phyloP scores from a whole-genome alignment of 108 stramenopile species.

The Cafeteria roenbergensis region DNA sequence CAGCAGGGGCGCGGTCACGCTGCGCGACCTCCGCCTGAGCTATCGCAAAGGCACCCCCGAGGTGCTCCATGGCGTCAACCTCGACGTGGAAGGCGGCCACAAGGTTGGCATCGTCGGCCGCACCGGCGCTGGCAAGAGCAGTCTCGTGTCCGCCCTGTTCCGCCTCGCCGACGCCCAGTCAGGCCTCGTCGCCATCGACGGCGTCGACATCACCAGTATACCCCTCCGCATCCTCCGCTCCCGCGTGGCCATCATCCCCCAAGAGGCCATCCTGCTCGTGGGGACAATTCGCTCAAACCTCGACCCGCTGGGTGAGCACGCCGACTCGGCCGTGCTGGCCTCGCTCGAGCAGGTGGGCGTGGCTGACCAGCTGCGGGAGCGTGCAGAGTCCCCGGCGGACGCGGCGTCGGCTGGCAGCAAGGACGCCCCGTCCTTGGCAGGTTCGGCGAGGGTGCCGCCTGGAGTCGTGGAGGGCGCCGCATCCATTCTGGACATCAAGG shows the following conservation, averaged over 20 bases:
- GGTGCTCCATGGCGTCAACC: constrained; percentile 9
- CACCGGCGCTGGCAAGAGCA: constrained; percentile 17
- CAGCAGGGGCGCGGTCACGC: constrained; percentile 18
- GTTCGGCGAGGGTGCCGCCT: too few relatives aligned
- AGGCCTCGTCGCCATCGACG: constrained; percentile 18
- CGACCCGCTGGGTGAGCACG: constrained; percentile 24
- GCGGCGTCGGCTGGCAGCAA: not conserved
- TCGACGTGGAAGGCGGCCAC: constrained; percentile 3
- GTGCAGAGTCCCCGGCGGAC: too few relatives aligned
- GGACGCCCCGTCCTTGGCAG: not conserved
- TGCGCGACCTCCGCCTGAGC: constrained; percentile 18
- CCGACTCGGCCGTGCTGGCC: constrained; percentile 17
- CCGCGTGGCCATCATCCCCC: constrained; percentile 16
- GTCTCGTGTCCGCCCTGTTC: not conserved
- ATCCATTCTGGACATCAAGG: constrained; percentile 18
- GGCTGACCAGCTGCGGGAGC: not conserved
- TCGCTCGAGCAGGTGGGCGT: constrained; percentile 16
- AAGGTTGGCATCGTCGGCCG: constrained; percentile 10
- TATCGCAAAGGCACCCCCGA: constrained; percentile 8
- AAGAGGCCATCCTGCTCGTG: constrained; percentile 16
- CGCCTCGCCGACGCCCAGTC: not conserved
- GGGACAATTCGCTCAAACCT: constrained; percentile 25
- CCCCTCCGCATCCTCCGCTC: constrained; percentile 10
- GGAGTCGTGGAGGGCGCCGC: too few relatives aligned
- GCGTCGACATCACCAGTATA: constrained; percentile 5